A percentile compares a stretch with the other conserved stretches of the same genome.
These are phyloP conservation scores for Coemansia sp. DNA, from an alignment of 192 early-diverging fungal genomes.

Conservation along the genomic window DNA sequence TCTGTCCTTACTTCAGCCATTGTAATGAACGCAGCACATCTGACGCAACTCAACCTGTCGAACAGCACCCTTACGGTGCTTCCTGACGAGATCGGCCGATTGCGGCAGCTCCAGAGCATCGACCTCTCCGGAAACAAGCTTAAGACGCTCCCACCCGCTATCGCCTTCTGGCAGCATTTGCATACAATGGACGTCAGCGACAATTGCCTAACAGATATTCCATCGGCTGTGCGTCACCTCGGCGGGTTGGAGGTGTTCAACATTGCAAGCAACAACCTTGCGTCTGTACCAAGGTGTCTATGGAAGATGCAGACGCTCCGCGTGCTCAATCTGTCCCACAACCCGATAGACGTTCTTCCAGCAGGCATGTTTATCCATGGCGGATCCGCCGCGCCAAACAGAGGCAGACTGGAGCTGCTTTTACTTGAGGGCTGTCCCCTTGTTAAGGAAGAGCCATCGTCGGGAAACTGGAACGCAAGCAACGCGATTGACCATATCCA, in stretches of 20 bases:
- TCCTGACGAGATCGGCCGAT: constrained; percentile 40
- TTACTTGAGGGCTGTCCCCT: constrained; percentile 37
- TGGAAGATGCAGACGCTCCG: constrained; percentile 18
- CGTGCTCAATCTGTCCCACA: constrained; percentile 28
- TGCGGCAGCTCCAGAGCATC: constrained; percentile 29
- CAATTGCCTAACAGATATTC: constrained; percentile 23
- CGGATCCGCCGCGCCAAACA: constrained; percentile 31
- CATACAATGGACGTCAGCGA: constrained; percentile 12
- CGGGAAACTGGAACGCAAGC: background rate
- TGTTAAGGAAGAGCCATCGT: constrained; percentile 9
- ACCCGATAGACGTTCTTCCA: constrained; percentile 29
- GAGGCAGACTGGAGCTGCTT: constrained; percentile 9
- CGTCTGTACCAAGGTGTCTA: constrained; percentile 22
- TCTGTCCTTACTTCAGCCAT: constrained; percentile 19
- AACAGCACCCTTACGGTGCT: constrained; percentile 24
- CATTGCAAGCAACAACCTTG: constrained; percentile 18
- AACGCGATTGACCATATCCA: background rate
- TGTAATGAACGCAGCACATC: constrained; percentile 11
- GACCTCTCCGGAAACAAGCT: constrained; percentile 35
- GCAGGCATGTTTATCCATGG: constrained; percentile 36
- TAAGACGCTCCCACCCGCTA: constrained; percentile 21
- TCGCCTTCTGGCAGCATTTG: constrained; percentile 35
- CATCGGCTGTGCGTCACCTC: constrained; percentile 33
- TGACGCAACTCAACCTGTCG: constrained; percentile 24
- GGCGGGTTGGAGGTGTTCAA: constrained; percentile 13